phyloP scores from a whole-genome alignment of 2,329 filamentous ascomycete genomes.

The Calonectria ilicicola region DNA sequence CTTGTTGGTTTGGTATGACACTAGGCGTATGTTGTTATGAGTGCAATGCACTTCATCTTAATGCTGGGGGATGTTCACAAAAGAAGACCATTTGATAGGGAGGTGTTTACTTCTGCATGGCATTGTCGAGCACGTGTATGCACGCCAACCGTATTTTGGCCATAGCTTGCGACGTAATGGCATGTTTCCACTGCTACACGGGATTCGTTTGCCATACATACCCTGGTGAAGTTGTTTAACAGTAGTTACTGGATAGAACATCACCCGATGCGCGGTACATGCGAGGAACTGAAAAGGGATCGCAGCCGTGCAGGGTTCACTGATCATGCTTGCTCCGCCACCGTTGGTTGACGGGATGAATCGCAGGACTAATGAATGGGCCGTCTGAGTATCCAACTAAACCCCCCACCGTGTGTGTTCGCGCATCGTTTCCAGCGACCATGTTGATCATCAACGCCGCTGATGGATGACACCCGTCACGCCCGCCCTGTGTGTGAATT shows the following conservation, averaged over 20 bases:
- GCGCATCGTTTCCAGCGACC: background rate
- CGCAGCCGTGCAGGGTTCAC: background rate
- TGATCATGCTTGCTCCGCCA: background rate
- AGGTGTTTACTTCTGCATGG: background rate
- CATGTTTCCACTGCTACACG: background rate
- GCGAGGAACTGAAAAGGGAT: background rate
- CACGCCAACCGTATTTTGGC: background rate
- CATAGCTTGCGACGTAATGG: constrained; percentile 2
- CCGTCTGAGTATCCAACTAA: background rate
- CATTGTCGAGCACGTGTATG: background rate
- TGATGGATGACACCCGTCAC: background rate
- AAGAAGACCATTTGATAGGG: background rate
- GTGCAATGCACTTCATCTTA: background rate
- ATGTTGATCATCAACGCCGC: background rate
- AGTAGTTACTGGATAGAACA: background rate
- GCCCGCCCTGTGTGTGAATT: background rate
- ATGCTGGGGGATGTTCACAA: background rate
- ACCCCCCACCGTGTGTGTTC: background rate
- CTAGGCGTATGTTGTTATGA: background rate
- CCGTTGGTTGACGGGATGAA: background rate
- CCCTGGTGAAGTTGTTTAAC: background rate
- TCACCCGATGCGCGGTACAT: background rate
- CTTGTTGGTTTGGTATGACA: background rate
- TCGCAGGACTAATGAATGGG: background rate
- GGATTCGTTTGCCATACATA: background rate